phyloP scores from a whole-genome alignment of 139 green algal species.

The Picochlorum sp. region DNA sequence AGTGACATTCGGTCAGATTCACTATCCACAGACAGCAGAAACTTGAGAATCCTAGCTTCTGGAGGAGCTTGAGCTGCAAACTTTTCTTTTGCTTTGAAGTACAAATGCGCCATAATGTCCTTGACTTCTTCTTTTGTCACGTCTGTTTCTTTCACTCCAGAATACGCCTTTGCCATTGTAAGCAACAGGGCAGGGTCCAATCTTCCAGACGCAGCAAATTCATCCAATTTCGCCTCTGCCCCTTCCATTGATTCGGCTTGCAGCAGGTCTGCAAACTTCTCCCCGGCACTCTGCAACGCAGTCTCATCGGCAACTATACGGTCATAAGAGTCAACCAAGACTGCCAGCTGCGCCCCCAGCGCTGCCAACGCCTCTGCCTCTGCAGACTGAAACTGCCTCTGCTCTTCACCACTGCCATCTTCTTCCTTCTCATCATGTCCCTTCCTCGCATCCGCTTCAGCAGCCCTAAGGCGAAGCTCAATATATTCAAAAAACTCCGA shows the following conservation, averaged over 20 bases:
- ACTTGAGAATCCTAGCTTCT: slow-evolving; percentile 72
- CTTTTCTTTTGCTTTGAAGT: slow-evolving; percentile 64
- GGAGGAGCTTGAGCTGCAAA: slow-evolving; percentile 50
- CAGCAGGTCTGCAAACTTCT: slow-evolving; percentile 25
- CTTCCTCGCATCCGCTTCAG: not conserved
- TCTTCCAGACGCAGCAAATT: slow-evolving; percentile 35
- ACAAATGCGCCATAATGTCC: slow-evolving; percentile 72
- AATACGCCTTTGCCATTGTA: slow-evolving; percentile 72
- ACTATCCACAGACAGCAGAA: slow-evolving; percentile 49
- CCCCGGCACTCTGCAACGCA: slow-evolving; percentile 24
- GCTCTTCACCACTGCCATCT: not conserved
- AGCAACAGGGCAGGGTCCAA: slow-evolving; percentile 70
- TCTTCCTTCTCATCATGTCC: not conserved
- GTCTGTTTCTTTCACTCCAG: slow-evolving; percentile 51
- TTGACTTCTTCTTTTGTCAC: slow-evolving; percentile 66
- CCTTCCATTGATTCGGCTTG: slow-evolving; percentile 37
- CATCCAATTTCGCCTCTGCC: slow-evolving; percentile 57
- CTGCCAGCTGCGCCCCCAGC: slow-evolving; percentile 22
- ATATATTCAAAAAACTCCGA: slow-evolving; percentile 48
- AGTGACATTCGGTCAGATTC: slow-evolving; percentile 27
- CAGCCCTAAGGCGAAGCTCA: slow-evolving; percentile 8
- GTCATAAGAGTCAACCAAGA: slow-evolving; percentile 32
- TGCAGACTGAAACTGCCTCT: slow-evolving; percentile 2
- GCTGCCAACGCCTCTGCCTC: slow-evolving; percentile 26
- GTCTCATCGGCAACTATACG: slow-evolving; percentile 18